Base-by-base conservation (phyloP, 768 basidiomycete genomes). In the Candolleomyces eurysporus region DNA sequence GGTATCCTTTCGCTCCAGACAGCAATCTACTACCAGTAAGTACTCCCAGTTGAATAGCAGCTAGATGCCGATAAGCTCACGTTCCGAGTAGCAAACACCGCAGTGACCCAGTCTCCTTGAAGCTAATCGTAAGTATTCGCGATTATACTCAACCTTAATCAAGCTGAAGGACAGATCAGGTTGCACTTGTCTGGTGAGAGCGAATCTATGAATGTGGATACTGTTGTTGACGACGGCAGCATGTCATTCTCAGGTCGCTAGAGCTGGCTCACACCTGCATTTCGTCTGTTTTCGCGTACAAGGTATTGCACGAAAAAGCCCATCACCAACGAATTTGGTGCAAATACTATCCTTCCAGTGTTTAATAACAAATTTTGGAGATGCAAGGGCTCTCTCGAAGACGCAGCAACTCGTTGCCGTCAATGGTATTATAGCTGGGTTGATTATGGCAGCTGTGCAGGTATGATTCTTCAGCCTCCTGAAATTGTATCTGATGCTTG, bases 361-460 rank as follows among this genome's bases (percentile, higher is more conserved):
- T 31, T 42, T 66, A 7, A 54, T 66, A 13, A 39, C 48, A 8
- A 51, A 59, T 49, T 57, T 60, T 42, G 58, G 61, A 14, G 49
- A 60, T 32, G 21, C 39, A 4, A n/a, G 16, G 19, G 30, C 50
- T 39, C 19, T 57, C 40, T 14, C 40, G 40, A 6, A 52, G 52
- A 7, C 56, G 43, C 39, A 51, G 43, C 48, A 16, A 32, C n/a
- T 64, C 45, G 45, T 66, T 4, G 17, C 61, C 19, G 26, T 53
- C 5, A 53, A 53, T 4, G 65, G 61, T 1, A 10, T 66, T 30
- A 22, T 62, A 10, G 58, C 65, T 10, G 56, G 62, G n/a, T 26
- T 43, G 13, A 64, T 66, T 3, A 58, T 61, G n/a, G 58, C 61
- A 21, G 10, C 49, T 8, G 58, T 57, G 8, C 65, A 66, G 61